phyloP scores from a whole-genome alignment of 2,329 filamentous ascomycete genomes.

The Aspergillus latus region DNA sequence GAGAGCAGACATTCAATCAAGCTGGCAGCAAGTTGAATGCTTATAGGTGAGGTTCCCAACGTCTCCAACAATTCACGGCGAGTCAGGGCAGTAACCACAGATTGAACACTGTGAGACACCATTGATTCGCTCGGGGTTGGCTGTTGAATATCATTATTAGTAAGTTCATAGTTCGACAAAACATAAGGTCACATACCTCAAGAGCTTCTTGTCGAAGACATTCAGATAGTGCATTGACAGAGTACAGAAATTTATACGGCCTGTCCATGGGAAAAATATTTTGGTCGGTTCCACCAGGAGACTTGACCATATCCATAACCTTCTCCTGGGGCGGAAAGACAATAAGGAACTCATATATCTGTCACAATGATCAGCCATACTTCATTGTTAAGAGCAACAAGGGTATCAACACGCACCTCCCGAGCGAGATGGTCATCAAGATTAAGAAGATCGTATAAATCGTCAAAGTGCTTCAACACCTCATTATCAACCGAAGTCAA shows the following conservation, averaged over 20 bases:
- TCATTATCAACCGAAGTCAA: constrained; percentile 69
- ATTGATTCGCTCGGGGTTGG: constrained; percentile 37
- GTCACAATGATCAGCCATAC: constrained; percentile 13
- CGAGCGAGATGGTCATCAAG: constrained; percentile 68
- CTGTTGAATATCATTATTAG: constrained; percentile 25
- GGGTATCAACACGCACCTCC: constrained; percentile 52
- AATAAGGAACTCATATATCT: constrained; percentile 69
- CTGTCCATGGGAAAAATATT: constrained; percentile 68
- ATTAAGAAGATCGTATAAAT: constrained; percentile 77
- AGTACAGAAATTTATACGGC: constrained; percentile 73
- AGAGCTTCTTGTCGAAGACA: constrained; percentile 55
- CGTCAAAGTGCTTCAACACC: constrained; percentile 77
- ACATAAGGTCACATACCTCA: constrained; percentile 27
- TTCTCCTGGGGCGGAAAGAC: constrained; percentile 68
- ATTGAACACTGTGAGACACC: constrained; percentile 47
- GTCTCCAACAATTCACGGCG: constrained; percentile 55
- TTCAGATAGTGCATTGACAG: constrained; percentile 64
- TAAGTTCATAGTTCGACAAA: not conserved
- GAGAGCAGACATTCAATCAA: constrained; percentile 59
- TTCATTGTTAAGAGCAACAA: not conserved
- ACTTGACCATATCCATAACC: constrained; percentile 60
- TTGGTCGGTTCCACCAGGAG: constrained; percentile 52
- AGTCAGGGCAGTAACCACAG: constrained; percentile 62
- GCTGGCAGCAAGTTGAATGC: constrained; percentile 52
- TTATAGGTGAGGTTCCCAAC: constrained; percentile 47